Evolutionary conservation across 257 asterid species (phyloP).

Genomic region (Fraxinus quadrangulata): DNA sequence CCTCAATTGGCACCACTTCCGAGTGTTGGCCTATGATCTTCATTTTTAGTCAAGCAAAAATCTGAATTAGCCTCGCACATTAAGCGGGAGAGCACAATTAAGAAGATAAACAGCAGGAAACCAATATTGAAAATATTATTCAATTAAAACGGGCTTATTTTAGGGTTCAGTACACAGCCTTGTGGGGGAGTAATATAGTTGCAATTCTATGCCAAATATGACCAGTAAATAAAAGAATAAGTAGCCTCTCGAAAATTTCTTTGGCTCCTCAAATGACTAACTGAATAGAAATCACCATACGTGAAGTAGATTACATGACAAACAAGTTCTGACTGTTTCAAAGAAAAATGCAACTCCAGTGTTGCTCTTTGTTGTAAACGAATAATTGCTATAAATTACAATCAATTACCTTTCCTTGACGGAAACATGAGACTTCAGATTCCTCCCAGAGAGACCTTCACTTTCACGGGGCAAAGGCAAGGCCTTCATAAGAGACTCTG

Average conservation of each 20-base stretch:
- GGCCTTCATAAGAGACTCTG: conserved; percentile 51
- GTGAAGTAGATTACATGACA: neutral
- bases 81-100: neutral
- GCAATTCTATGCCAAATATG: neutral
- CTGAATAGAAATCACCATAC: conserved; percentile 8
- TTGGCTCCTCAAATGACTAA: conserved; percentile 1
- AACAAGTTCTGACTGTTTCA: neutral
- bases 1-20: neutral
- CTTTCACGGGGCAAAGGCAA: conserved; percentile 43
- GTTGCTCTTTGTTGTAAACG: neutral
- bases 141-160: too few relatives aligned
- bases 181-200: neutral
- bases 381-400: neutral
- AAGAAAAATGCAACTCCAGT: conserved; percentile 6
- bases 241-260: conserved; percentile 7
- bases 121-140: too few relatives aligned
- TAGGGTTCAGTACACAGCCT: too few relatives aligned
- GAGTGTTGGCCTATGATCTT: neutral
- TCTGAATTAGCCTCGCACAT: neutral
- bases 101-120: neutral
- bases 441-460: conserved; percentile 21
- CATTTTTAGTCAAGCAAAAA: neutral
- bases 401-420: conserved; percentile 26
- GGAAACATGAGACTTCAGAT: conserved; percentile 27
- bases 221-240: neutral